Evolutionary conservation across 306 rosid species (phyloP).

Genomic region (Prunus mume): DNA sequence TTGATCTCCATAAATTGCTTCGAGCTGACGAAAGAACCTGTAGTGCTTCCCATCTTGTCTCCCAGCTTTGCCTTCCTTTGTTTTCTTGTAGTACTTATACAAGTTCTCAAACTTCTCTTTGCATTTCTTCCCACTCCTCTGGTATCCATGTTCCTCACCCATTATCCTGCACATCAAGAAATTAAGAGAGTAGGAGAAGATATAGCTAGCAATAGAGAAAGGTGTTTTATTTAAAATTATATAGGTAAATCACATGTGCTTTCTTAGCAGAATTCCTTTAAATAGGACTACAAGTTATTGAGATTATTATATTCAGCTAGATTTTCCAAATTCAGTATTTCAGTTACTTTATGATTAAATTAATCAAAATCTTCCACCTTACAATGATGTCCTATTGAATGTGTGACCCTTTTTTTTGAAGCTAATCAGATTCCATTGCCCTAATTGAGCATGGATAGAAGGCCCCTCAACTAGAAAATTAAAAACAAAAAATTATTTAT

Average conservation of each 20-base stretch:
- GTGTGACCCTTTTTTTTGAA: neutral
- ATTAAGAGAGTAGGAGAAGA: neutral
- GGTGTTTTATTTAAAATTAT: neutral
- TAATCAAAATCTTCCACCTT: neutral
- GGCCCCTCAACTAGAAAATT: neutral
- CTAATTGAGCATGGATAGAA: constrained; percentile 7
- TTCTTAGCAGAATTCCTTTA: neutral
- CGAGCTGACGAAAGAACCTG: constrained; percentile 81
- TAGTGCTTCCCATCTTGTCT: constrained; percentile 82
- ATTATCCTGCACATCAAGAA: constrained; percentile 44
- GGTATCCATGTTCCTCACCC: constrained; percentile 75
- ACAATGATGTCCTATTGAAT: neutral
- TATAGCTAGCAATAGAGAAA: neutral
- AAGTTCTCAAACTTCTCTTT: constrained; percentile 84
- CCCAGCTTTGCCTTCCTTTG: constrained; percentile 76
- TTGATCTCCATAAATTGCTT: constrained; percentile 64
- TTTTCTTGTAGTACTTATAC: constrained; percentile 89
- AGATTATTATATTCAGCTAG: neutral
- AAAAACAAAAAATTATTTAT: neutral
- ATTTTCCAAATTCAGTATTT: neutral
- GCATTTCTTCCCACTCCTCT: constrained; percentile 83
- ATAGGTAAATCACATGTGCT: neutral
- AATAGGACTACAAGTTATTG: neutral
- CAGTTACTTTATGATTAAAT: neutral
- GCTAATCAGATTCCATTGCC: neutral